Evolutionary conservation across 1,284 basidiomycete species (phyloP).

Genomic region (Papiliotrema terrestris): DNA sequence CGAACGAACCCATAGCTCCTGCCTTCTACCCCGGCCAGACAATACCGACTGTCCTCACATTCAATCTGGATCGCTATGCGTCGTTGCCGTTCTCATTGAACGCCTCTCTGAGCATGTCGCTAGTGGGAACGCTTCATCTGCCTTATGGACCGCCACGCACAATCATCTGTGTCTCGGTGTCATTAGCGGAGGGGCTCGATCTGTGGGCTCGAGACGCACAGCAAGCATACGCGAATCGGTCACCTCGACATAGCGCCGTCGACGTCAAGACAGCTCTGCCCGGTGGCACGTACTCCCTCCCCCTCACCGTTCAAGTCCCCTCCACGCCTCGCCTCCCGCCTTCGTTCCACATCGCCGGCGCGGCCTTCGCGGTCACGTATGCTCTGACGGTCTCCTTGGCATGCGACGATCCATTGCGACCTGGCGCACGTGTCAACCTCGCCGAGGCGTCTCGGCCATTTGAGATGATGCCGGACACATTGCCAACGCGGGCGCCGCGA

Average conservation of each 20-base stretch:
- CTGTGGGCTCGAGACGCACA: conserved; percentile 41
- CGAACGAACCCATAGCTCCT: conserved; percentile 22
- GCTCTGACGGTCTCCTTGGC: conserved; percentile 31
- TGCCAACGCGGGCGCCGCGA: conserved; percentile 26
- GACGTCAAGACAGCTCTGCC: conserved; percentile 29
- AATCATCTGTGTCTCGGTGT: conserved; percentile 41
- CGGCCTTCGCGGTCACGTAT: conserved; percentile 37
- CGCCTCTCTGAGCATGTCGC: conserved; percentile 34
- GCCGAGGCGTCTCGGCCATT: conserved; percentile 28
- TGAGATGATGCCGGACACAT: conserved; percentile 39
- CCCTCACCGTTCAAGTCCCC: conserved; percentile 40
- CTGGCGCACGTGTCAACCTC: conserved; percentile 18
- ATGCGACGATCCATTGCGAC: conserved; percentile 25
- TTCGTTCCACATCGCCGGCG: conserved; percentile 21
- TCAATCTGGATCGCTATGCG: conserved; percentile 31
- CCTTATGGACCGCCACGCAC: conserved; percentile 21
- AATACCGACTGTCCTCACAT: conserved; percentile 37
- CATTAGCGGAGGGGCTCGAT: conserved; percentile 33
- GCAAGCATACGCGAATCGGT: conserved; percentile 18
- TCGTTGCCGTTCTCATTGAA: conserved; percentile 32
- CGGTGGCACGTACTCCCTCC: conserved; percentile 39
- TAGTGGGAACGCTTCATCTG: conserved; percentile 35
- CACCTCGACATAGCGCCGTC: conserved; percentile 15
- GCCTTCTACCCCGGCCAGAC: conserved; percentile 40
- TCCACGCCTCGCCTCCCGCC: conserved; percentile 36